These are phyloP conservation scores for Debaryomyces castellii DNA, from an alignment of 805 yeast species.

Conservation along the genomic window DNA sequence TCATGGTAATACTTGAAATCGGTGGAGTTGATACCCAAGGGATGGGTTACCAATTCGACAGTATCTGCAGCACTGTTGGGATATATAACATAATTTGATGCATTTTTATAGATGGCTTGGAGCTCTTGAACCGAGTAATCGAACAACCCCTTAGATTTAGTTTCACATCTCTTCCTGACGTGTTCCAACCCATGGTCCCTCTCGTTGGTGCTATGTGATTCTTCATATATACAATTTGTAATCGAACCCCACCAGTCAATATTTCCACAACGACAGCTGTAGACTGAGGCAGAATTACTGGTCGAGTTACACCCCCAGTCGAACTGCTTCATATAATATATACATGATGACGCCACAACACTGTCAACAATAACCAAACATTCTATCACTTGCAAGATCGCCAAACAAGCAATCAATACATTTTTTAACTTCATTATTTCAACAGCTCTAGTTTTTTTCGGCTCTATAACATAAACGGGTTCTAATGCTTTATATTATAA, in stretches of 20 bases:
- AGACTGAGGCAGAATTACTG: conserved; percentile 29
- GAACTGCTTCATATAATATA: conserved; percentile 35
- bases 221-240: conserved; percentile 38
- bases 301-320: conserved; percentile 46
- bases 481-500: not conserved
- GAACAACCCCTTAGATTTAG: conserved; percentile 25
- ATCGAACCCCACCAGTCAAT: conserved; percentile 45
- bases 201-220: conserved; percentile 24
- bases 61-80: conserved; percentile 12
- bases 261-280: conserved; percentile 42
- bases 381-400: not conserved
- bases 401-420: not conserved
- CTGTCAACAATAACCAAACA: conserved; percentile 27
- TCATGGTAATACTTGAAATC: conserved; percentile 7
- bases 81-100: conserved; percentile 30
- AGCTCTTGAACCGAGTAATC: conserved; percentile 33
- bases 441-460: not conserved
- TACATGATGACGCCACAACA: conserved; percentile 39
- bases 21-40: conserved; percentile 29
- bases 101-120: conserved; percentile 17
- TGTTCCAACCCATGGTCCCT: conserved; percentile 41
- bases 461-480: not conserved
- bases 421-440: too few relatives aligned
- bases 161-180: conserved; percentile 30
- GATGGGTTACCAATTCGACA: conserved; percentile 20